Conservation (phyloP, 2,329 filamentous ascomycete species). For the Herpotrichia juniperi region DNA sequence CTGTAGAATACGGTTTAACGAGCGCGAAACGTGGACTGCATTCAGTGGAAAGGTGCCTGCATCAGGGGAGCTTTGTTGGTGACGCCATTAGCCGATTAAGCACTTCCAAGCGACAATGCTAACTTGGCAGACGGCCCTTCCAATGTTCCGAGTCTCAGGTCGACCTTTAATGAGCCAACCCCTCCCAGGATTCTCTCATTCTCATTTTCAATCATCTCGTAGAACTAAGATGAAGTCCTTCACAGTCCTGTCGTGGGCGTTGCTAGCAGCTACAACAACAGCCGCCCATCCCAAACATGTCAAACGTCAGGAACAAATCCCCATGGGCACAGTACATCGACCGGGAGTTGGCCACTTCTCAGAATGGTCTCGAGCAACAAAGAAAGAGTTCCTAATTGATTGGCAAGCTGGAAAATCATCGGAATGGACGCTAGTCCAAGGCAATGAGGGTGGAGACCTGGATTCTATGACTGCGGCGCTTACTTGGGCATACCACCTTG, state of each 20-base stretch:
- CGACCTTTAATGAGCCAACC: background rate
- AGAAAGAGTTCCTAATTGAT: slow-evolving; percentile 54
- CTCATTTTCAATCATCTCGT: background rate
- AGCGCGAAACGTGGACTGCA: background rate
- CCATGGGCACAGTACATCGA: background rate
- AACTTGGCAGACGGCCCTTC: background rate
- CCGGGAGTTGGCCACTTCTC: slow-evolving; percentile 57
- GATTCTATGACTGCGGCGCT: slow-evolving; percentile 54
- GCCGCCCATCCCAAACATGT: background rate
- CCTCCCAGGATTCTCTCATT: background rate
- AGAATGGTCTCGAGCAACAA: slow-evolving; percentile 55
- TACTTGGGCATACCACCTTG: slow-evolving; percentile 56
- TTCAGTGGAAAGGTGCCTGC: background rate
- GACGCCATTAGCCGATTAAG: background rate
- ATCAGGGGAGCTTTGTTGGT: background rate
- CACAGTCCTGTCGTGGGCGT: background rate
- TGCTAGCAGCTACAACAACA: background rate
- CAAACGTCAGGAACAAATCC: background rate
- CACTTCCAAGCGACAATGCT: background rate
- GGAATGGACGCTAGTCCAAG: slow-evolving; percentile 55
- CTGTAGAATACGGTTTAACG: too few relatives aligned
- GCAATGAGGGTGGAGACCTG: slow-evolving; percentile 54
- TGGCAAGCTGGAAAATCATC: slow-evolving; percentile 52
- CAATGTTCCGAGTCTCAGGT: background rate
- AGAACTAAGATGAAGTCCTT: background rate